Evolutionary conservation across 2,329 filamentous ascomycete genomes (phyloP).

Genomic region (Colletotrichum abscissum): DNA sequence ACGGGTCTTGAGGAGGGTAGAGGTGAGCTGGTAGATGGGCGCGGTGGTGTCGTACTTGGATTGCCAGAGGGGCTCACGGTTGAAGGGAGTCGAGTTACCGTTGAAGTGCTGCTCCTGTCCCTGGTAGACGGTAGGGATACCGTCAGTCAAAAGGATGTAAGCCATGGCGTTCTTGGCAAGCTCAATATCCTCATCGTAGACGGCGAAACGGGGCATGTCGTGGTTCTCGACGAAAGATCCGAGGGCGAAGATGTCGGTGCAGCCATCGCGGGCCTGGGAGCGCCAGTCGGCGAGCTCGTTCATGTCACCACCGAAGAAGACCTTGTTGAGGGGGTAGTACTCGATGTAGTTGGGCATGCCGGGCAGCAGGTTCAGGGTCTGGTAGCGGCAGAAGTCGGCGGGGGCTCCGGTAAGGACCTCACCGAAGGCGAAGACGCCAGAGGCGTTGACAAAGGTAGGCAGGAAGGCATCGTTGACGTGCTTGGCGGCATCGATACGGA

Average conservation of each 20-base stretch:
- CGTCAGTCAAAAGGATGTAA: slow-evolving; percentile 69
- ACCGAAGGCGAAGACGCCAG: slow-evolving; percentile 71
- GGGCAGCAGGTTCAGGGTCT: slow-evolving; percentile 65
- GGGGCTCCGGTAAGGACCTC: slow-evolving; percentile 68
- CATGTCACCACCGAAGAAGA: slow-evolving; percentile 39
- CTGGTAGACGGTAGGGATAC: slow-evolving; percentile 73
- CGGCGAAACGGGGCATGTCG: slow-evolving; percentile 62
- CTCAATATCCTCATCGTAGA: slow-evolving; percentile 61
- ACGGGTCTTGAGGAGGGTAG: slow-evolving; percentile 25
- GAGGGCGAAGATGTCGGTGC: slow-evolving; percentile 43
- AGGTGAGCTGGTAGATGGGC: slow-evolving; percentile 54
- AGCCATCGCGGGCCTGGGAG: slow-evolving; percentile 25
- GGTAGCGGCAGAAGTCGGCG: slow-evolving; percentile 63
- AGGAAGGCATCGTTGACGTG: slow-evolving; percentile 72
- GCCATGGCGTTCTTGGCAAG: slow-evolving; percentile 71
- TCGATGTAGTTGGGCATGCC: slow-evolving; percentile 71
- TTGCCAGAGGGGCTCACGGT: slow-evolving; percentile 70
- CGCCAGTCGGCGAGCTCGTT: slow-evolving; percentile 43
- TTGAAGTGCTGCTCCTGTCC: slow-evolving; percentile 73
- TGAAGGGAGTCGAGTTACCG: slow-evolving; percentile 57
- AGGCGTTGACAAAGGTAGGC: slow-evolving; percentile 61
- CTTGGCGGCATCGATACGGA: slow-evolving; percentile 72
- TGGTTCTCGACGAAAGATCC: slow-evolving; percentile 68
- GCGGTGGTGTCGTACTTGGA: slow-evolving; percentile 59
- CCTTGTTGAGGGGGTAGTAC: slow-evolving; percentile 48